A percentile compares a stretch with the other conserved stretches of the same genome.
These are phyloP conservation scores for Strigomonas oncopelti DNA, from an alignment of 208 protist genomes.

Conservation along the genomic window DNA sequence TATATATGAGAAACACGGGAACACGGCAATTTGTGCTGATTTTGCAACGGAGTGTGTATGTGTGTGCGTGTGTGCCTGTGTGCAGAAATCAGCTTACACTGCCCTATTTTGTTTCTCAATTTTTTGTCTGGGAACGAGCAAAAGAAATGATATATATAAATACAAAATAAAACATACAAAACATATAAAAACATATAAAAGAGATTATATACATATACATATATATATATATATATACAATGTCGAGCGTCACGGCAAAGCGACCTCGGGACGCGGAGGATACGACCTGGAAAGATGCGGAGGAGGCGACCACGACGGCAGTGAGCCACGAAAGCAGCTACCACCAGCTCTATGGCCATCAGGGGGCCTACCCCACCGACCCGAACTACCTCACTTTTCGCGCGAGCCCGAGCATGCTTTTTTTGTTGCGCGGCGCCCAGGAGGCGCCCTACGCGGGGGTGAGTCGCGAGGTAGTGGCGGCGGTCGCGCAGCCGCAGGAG, in stretches of 20 bases:
- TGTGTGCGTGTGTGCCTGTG: no score
- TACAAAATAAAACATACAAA: conserved; percentile 4
- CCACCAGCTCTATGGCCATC: conserved; percentile 16
- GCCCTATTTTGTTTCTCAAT: no score
- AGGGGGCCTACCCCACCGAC: conserved; percentile 6
- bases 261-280: no score
- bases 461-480: conserved; percentile 31
- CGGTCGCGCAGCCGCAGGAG: conserved; percentile 50
- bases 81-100: no score
- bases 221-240: conserved; percentile 8
- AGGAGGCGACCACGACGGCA: neutral
- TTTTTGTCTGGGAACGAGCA: no score
- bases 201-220: neutral
- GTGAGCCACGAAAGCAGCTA: conserved; percentile 12
- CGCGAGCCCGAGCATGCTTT: conserved; percentile 60
- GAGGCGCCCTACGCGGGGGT: conserved; percentile 60
- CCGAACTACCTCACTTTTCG: conserved; percentile 62
- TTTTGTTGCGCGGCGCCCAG: conserved; percentile 51
- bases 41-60: no score
- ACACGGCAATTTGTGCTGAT: no score
- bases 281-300: no score
- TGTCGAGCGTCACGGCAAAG: no score
- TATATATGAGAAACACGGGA: no score
- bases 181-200: neutral
- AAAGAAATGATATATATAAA: no score